phyloP scores from a whole-genome alignment of 805 yeast species.

The Tetrapisispora iriomotensis region DNA sequence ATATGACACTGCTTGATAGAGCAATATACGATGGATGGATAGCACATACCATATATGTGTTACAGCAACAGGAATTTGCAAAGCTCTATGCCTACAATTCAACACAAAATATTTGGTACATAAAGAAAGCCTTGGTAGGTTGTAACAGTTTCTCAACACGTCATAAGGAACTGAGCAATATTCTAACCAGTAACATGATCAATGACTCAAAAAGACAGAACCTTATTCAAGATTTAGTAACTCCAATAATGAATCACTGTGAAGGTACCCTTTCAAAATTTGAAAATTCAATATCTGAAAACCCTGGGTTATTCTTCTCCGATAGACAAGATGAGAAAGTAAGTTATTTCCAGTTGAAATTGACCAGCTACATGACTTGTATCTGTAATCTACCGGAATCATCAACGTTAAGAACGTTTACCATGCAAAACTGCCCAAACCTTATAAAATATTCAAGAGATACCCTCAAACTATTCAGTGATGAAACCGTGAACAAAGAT shows the following conservation, averaged over 20 bases:
- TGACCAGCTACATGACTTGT: conserved; percentile 27
- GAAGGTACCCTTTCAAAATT: too few species aligned
- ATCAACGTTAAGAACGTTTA: conserved; percentile 5
- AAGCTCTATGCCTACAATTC: conserved; percentile 14
- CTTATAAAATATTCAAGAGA: conserved; percentile 12
- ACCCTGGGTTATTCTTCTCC: too few species aligned
- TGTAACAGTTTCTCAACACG: conserved; percentile 32
- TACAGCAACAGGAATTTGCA: conserved; percentile 12
- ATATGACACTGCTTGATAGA: conserved; percentile 36
- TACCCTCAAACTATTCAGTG: too few species aligned
- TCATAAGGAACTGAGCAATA: conserved; percentile 28
- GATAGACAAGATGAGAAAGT: too few species aligned
- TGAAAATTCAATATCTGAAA: too few species aligned
- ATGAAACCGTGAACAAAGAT: too few species aligned
- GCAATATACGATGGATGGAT: conserved; percentile 45
- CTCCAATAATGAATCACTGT: too few species aligned
- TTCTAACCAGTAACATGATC: too few species aligned
- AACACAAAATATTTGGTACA: conserved; percentile 4
- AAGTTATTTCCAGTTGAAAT: conserved; percentile 25
- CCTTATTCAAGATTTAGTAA: too few species aligned
- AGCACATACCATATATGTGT: conserved; percentile 22
- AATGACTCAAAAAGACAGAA: too few species aligned
- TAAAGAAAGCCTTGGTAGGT: conserved; percentile 16
- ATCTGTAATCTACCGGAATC: conserved; percentile 13
- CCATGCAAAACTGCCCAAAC: conserved; percentile 7